Base-by-base conservation (phyloP, 2,329 filamentous ascomycete species). In the Talaromyces funiculosus region DNA sequence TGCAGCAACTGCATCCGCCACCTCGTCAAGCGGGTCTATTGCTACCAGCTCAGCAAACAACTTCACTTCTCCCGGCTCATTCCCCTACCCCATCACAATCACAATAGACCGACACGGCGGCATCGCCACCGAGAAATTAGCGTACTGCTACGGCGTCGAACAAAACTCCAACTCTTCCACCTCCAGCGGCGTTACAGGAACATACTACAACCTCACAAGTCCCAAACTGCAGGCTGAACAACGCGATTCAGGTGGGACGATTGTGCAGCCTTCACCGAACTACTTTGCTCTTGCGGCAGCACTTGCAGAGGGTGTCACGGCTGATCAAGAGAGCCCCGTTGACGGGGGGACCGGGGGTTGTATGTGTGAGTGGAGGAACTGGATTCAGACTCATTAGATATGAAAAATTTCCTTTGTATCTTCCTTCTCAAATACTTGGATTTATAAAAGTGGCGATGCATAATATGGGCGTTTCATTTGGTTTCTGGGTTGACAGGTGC, bases 61-160 rank as follows among this genome's bases (percentile, higher is more conserved):
- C 60, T 81, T 82, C 67, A 73, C 72, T 14, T 76, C 78, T 1
- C 82, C 83, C 1, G 82, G 84, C 2, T 82, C 81, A 1, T 85
- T 87, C 63, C 84, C 85, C 0, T 86, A 86, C 65, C 82, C 84
- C 0, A 77, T 86, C 1, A 86, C 81, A 0, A 77, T 88, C 42
- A 82, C 81, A 0, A 61, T 86, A 2, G 85, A 87, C 66, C 77
- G 85, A 2, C 84, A 87, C 65, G 84, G 84, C 10, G 84, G 85
- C 1, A 71, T 77, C 9, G 71, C 77, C 0, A 73, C 73, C 26
- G 72, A 80, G 63, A 87, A 86, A 70, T 79, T 82, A 62, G 74
- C 85, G 0, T 87, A 85, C 67, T 87, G 84, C 74, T 86, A 86
- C 66, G 77, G 76, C 1, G 70, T 87, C 62, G 78, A 84, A 22